Evolutionary conservation across 148 eudicot genomes (phyloP), one percentile per base, ranked within the genome.

Genomic region (Spergularia marina): DNA sequence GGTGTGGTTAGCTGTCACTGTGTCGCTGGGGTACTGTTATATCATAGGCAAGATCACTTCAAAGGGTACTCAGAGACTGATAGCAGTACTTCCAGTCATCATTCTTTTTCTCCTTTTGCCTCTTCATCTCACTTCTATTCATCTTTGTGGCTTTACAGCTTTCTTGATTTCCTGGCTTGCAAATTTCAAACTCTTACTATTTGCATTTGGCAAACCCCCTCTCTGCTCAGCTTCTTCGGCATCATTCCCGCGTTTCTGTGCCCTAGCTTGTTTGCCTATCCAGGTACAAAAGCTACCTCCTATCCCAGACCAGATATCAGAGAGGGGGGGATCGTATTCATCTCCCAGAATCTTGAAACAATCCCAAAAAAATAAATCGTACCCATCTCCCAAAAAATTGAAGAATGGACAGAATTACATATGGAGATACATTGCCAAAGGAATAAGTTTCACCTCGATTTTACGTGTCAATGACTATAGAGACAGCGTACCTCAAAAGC

Each of bases 151-250:
- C 57, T 15, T 78, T 10, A 75, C 85, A 2, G 30, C 87, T 68
- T 87, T 87, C 83, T 80, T 87, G 75, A 68, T 85, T 13, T 53
- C 85, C 12, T 87, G 88, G 88, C 91, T 87, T 20, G 82, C 84
- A 1, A 82, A 82, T 65, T 85, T 85, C 76, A 87, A 87, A 65
- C 83, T 87, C 68, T 60, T 87, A 39, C 77, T 80, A 40, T 84
- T 87, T 47, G 83, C 87, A 12, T 84, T 87, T 47, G 85, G 59
- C 11, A 61, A 55, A 4, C 87, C 84, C 34, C 88, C 90, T 7
- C 82, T 87, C 68, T 62, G 34, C 68, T 76, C 82, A 20, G 68
- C 69, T 20, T 79, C 81, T 20, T 70, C 82, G 17, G 41, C 83
- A 12, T 79, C 85, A 7, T 78, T 82, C 49, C 69, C 53, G 2